Percentiles rank a stretch among this genome's conserved stretches.
Evolutionary conservation across 1,139 yeast species (phyloP).

Genomic region (Meyerozyma carpophila): DNA sequence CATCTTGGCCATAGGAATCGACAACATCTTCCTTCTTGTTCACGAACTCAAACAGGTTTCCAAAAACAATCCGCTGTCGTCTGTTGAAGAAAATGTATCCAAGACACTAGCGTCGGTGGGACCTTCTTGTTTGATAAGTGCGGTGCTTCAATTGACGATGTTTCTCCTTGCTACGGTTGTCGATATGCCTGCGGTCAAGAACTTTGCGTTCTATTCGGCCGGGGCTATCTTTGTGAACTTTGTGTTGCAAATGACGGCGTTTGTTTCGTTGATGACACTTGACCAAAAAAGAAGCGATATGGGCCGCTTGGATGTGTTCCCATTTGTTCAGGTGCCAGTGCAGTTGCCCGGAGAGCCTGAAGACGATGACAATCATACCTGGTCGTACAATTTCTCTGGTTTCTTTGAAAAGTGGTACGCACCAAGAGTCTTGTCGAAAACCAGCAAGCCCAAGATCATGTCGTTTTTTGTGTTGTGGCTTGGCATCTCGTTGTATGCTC

Average conservation of each 20-base stretch:
- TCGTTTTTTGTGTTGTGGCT: constrained; percentile 55
- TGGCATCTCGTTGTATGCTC: constrained; percentile 59
- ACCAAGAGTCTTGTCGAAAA: constrained; percentile 50
- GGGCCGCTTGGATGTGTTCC: constrained; percentile 54
- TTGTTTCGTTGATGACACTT: constrained; percentile 63
- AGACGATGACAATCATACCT: constrained; percentile 11
- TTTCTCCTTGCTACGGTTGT: constrained; percentile 77
- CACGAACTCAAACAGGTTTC: constrained; percentile 66
- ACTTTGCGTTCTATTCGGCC: constrained; percentile 88
- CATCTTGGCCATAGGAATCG: constrained; percentile 91
- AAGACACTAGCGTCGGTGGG: constrained; percentile 69
- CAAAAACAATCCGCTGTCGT: constrained; percentile 25
- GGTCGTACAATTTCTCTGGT: constrained; percentile 21
- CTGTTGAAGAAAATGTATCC: constrained; percentile 52
- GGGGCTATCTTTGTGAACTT: constrained; percentile 80
- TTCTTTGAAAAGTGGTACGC: constrained; percentile 34
- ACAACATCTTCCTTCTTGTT: constrained; percentile 80
- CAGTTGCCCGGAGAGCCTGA: constrained; percentile 7
- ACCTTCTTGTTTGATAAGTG: constrained; percentile 79
- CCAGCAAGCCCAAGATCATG: constrained; percentile 45
- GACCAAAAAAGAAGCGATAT: constrained; percentile 62
- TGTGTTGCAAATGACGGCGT: constrained; percentile 72
- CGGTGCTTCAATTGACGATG: constrained; percentile 70
- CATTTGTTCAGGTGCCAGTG: constrained; percentile 32
- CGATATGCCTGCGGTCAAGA: constrained; percentile 91